Evolutionary conservation across 768 basidiomycete genomes (phyloP), one percentile per base, ranked within the genome.

Genomic region (Grammothele lineata): DNA sequence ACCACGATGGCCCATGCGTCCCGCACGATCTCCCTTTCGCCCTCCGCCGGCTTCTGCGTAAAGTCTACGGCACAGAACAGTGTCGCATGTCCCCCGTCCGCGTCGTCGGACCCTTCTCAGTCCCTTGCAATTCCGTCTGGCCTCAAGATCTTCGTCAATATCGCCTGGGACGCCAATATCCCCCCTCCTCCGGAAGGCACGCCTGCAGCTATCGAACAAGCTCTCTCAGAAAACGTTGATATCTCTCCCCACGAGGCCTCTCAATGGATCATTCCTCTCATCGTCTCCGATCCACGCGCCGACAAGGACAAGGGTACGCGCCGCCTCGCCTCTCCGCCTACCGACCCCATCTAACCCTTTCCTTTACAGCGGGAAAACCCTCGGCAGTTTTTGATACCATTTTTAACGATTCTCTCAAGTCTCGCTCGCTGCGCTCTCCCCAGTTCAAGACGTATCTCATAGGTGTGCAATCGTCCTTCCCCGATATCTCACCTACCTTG

Each of bases 301-400:
- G 86, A 83, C 54, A 70, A 57, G 32, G 87, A 91, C 67, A 89
- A 87, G 80, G 80, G 87, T 85, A 52, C 55, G 51, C 44, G n/a
- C n/a, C n/a, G n/a, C 37, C 45, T 42, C 23, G 41, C 17, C 32
- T 47, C 44, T 50, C 36, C 48, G 5, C 40, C 42, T 40, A 6
- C 50, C 35, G 27, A 7, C 26, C 38, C 47, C 8, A 18, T 21
- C n/a, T 22, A 42, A 38, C 34, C 19, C 32, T 37, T 37, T 17
- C 6, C 35, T 17, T 25, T 19, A 26, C 37, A 90, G 88, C 81
- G 53, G 88, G 87, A 4, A 83, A 83, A 25, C 69, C 76, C 0
- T 75, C 80, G 4, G 59, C 86, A 30, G 83, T 90, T 5, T 83
- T 91, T 54, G 89, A 91, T 63, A 83, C 82, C 53, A 69, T 90